These are phyloP conservation scores for Caryopteris hybrid DNA, from an alignment of 305 asterid genomes.

Conservation along the genomic window DNA sequence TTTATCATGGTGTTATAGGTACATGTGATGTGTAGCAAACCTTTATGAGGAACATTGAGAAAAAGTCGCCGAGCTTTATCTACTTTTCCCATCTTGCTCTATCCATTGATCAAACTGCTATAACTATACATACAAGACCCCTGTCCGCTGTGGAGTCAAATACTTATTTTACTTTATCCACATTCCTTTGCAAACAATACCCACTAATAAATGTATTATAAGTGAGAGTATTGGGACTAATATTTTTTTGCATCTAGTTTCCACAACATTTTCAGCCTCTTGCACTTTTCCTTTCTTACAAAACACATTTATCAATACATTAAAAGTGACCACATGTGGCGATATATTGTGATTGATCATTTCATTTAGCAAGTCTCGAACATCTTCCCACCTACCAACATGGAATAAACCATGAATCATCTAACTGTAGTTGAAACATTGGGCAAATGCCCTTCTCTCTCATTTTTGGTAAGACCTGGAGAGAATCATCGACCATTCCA, in stretches of 20 bases:
- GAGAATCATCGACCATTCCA: neutral
- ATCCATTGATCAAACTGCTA: no score
- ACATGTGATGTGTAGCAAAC: neutral
- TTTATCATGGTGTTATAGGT: neutral
- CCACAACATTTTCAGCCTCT: neutral
- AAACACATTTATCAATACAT: neutral
- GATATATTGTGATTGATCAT: no score
- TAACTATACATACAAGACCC: no score
- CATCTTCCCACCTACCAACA: neutral
- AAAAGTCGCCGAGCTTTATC: neutral
- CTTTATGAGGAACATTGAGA: neutral
- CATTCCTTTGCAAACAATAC: no score
- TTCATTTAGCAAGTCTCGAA: neutral
- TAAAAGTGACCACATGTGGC: neutral
- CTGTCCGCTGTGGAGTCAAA: no score
- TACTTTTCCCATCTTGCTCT: neutral
- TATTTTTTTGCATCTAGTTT: neutral
- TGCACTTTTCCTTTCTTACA: neutral
- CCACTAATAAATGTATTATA: neutral
- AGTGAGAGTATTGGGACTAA: neutral
- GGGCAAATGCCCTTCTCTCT: no score
- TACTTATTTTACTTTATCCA: no score
- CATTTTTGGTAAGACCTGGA: no score
- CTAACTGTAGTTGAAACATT: neutral
- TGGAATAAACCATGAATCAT: neutral